Percentiles rank a stretch among this genome's conserved stretches.
These are phyloP conservation scores for Alternaria gaisen DNA, from an alignment of 2,329 filamentous ascomycete species.

Conservation along the genomic window DNA sequence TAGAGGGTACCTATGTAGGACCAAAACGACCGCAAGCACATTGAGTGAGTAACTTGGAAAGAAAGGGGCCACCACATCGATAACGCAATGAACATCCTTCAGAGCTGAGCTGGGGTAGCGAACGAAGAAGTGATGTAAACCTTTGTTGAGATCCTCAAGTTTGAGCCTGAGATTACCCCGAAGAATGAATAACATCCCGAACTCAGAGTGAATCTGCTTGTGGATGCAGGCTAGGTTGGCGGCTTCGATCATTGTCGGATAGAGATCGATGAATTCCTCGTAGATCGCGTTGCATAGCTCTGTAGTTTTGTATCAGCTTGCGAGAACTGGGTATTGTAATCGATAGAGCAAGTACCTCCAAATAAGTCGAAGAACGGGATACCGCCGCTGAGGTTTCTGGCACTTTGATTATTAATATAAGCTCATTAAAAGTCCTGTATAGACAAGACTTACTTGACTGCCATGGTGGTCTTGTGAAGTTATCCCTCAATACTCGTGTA, in stretches of 20 bases:
- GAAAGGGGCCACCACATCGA: fast-evolving
- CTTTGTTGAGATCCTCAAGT: no score
- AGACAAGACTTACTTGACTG: background rate
- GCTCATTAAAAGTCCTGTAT: background rate
- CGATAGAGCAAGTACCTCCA: background rate
- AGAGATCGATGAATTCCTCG: background rate
- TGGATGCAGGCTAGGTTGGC: background rate
- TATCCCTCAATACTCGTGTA: fast-evolving
- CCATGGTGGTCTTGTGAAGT: background rate
- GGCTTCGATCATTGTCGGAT: background rate
- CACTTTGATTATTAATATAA: background rate
- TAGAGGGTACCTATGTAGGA: no score
- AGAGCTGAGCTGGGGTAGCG: no score
- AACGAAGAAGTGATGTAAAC: no score
- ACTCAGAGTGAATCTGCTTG: background rate
- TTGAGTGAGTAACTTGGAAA: no score
- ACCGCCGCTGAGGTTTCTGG: fast-evolving
- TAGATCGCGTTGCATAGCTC: background rate
- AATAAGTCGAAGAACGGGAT: background rate
- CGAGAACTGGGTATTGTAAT: fast-evolving
- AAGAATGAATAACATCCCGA: fast-evolving
- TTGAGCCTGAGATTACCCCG: fast-evolving
- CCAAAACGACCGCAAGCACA: no score
- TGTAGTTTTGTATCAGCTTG: background rate
- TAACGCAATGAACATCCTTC: no score